phyloP scores from a whole-genome alignment of 768 basidiomycete species.

The Hericium coralloides region DNA sequence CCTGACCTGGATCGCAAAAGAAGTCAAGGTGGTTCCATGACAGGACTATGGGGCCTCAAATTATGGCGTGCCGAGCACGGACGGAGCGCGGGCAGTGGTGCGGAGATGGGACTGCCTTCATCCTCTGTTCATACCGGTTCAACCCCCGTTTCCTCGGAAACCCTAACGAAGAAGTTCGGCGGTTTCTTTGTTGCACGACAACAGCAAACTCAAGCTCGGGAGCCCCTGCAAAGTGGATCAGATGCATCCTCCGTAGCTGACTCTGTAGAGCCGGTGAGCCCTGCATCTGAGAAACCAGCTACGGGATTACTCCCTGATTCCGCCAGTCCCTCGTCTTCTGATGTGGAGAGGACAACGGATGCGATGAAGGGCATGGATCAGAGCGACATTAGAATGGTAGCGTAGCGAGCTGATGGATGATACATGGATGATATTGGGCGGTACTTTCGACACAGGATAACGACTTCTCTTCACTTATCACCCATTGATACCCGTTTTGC shows the following conservation, averaged over 20 bases:
- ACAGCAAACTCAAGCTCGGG: slow-evolving; percentile 22
- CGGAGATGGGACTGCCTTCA: slow-evolving; percentile 5
- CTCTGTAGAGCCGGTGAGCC: slow-evolving; percentile 48
- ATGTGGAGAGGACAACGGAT: background rate
- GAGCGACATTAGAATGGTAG: background rate
- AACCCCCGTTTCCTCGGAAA: slow-evolving; percentile 3
- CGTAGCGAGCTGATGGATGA: background rate
- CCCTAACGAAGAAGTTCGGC: slow-evolving; percentile 45
- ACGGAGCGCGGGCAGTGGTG: background rate
- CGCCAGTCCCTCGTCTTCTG: background rate
- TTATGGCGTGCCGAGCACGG: slow-evolving; percentile 9
- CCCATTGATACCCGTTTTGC: too few species aligned
- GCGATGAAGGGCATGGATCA: background rate
- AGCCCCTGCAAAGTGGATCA: slow-evolving; percentile 42
- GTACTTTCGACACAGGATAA: too few species aligned
- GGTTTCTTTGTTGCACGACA: slow-evolving; percentile 57
- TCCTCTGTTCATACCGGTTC: slow-evolving; percentile 1
- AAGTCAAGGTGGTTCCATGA: slow-evolving; percentile 6
- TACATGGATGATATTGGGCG: background rate
- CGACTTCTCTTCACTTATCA: too few species aligned
- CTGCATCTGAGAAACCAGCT: slow-evolving; percentile 23
- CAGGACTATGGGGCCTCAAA: slow-evolving; percentile 14
- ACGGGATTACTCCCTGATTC: background rate
- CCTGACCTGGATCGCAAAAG: slow-evolving; percentile 10
- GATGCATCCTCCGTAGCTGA: slow-evolving; percentile 46